Percentiles rank a stretch among this genome's conserved stretches.
phyloP scores from a whole-genome alignment of 164 flowering plant genomes.

The Dillenia suffruticosa region DNA sequence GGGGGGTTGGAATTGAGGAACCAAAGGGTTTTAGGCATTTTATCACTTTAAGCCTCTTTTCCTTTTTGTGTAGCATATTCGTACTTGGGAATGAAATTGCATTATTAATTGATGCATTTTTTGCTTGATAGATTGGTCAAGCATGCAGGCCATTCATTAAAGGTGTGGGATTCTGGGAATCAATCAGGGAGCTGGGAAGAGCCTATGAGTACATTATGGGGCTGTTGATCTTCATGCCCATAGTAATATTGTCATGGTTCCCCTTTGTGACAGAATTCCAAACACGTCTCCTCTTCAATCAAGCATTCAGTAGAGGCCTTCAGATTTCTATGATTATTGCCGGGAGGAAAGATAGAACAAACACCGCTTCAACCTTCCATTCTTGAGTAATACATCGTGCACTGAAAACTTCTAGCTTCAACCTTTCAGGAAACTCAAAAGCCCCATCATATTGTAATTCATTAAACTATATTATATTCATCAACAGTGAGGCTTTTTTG shows the following conservation, averaged over 20 bases:
- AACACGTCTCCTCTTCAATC: slow-evolving; percentile 89
- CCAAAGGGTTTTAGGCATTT: too few relatives aligned
- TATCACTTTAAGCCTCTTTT: too few relatives aligned
- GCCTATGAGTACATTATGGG: slow-evolving; percentile 92
- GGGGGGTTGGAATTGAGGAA: too few relatives aligned
- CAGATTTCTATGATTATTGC: slow-evolving; percentile 98
- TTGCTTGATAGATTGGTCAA: slow-evolving; percentile 63
- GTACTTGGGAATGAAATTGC: too few relatives aligned
- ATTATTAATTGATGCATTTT: too few relatives aligned
- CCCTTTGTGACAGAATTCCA: slow-evolving; percentile 95
- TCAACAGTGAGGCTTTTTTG: too few relatives aligned
- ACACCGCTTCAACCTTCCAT: neutral
- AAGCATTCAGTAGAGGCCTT: slow-evolving; percentile 98
- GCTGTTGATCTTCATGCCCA: slow-evolving; percentile 69
- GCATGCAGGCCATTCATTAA: slow-evolving; percentile 60
- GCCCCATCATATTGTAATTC: too few relatives aligned
- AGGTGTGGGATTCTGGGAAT: slow-evolving; percentile 67
- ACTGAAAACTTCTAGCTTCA: too few relatives aligned
- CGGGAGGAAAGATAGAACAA: slow-evolving; percentile 50
- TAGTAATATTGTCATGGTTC: slow-evolving; percentile 88
- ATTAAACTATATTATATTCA: too few relatives aligned
- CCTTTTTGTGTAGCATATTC: too few relatives aligned
- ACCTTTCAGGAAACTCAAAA: too few relatives aligned
- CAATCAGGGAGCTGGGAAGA: slow-evolving; percentile 76
- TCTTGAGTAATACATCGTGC: too few relatives aligned